These are phyloP conservation scores for Exserohilum turcica DNA, from an alignment of 2,329 filamentous ascomycete species.

Conservation along the genomic window DNA sequence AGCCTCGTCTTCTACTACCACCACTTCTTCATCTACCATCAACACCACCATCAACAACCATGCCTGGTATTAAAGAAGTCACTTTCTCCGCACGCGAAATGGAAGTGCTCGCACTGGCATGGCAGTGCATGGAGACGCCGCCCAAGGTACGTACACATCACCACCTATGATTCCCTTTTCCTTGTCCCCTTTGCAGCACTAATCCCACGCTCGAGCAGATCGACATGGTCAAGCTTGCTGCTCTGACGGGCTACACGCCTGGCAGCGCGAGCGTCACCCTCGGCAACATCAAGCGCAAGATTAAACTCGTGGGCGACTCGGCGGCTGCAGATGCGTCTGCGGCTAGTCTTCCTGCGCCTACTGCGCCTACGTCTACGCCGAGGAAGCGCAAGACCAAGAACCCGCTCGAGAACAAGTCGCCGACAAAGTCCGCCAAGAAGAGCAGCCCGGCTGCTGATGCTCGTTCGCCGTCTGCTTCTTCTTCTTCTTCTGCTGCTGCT, in stretches of 20 bases:
- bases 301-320: slow-evolving; percentile 25
- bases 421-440: slow-evolving; percentile 23
- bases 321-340: background rate
- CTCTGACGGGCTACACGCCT: slow-evolving; percentile 34
- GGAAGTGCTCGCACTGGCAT: slow-evolving; percentile 39
- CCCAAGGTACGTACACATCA: slow-evolving; percentile 35
- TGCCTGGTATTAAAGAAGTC: slow-evolving; percentile 15
- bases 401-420: slow-evolving; percentile 3
- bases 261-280: slow-evolving; percentile 36
- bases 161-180: background rate
- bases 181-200: background rate
- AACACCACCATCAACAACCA: slow-evolving; percentile 5
- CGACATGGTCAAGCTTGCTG: slow-evolving; percentile 26
- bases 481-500: no score
- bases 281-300: slow-evolving; percentile 41
- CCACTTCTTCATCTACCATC: background rate
- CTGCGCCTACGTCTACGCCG: background rate
- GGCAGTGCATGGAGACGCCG: slow-evolving; percentile 42
- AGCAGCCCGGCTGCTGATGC: slow-evolving; percentile 10
- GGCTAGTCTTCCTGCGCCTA: background rate
- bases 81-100: slow-evolving; percentile 34
- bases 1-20: no score
- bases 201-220: slow-evolving; percentile 14
- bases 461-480: no score
- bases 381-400: slow-evolving; percentile 29